phyloP scores from a whole-genome alignment of 768 basidiomycete genomes.

The Suillus sp. region DNA sequence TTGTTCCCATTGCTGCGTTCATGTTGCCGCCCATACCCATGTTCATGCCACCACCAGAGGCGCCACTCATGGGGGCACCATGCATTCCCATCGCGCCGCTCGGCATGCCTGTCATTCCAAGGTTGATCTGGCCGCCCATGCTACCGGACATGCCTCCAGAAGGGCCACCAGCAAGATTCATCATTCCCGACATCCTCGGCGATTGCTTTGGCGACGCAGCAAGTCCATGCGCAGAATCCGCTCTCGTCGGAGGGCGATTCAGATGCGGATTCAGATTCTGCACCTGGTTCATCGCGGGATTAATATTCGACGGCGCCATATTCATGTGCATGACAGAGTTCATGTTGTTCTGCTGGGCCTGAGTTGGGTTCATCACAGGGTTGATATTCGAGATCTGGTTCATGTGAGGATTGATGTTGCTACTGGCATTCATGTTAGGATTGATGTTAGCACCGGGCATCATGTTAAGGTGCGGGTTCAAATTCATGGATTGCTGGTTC shows the following conservation, averaged over 20 bases:
- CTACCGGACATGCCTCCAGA: constrained; percentile 15
- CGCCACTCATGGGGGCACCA: constrained; percentile 18
- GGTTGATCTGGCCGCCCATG: constrained; percentile 10
- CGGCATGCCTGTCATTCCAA: constrained; percentile 18
- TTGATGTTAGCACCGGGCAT: constrained; percentile 15
- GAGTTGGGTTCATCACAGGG: constrained; percentile 13
- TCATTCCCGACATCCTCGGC: constrained; percentile 20
- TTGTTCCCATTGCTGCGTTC: constrained; percentile 20
- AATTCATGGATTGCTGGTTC: constrained; percentile 27
- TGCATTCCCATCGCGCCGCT: constrained; percentile 22
- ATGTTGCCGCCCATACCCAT: constrained; percentile 18
- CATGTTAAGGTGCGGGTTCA: constrained; percentile 24
- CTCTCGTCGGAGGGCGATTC: constrained; percentile 33
- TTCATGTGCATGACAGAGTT: constrained; percentile 20
- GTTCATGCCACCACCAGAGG: background rate
- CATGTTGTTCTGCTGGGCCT: constrained; percentile 23
- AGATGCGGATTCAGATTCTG: constrained; percentile 14
- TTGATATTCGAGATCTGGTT: constrained; percentile 27
- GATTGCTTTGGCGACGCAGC: constrained; percentile 32
- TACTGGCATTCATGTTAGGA: constrained; percentile 18
- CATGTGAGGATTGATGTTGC: constrained; percentile 19
- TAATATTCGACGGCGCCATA: constrained; percentile 17
- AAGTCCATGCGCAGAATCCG: constrained; percentile 31
- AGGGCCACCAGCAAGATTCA: constrained; percentile 9
- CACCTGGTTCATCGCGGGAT: constrained; percentile 15